Conservation (phyloP, 352 stramenopile species). For the Sclerospora graminicola region DNA sequence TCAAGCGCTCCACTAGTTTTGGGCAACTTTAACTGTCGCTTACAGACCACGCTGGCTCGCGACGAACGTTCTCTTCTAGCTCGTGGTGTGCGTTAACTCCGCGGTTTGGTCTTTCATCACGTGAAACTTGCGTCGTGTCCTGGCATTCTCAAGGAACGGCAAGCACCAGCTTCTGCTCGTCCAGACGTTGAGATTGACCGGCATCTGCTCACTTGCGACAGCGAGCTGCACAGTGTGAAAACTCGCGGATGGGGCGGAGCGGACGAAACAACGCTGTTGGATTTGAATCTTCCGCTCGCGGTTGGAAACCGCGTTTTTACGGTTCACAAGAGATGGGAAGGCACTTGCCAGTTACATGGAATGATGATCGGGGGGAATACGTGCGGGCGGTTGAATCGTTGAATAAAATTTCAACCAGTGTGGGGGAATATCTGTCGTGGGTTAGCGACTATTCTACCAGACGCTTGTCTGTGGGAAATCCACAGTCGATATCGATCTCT, state of each 20-base stretch:
- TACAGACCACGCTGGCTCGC: constrained; percentile 70
- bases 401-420: constrained; percentile 71
- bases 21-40: constrained; percentile 79
- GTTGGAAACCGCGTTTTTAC: too few species aligned
- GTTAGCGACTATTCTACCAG: constrained; percentile 79
- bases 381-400: constrained; percentile 69
- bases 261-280: constrained; percentile 89
- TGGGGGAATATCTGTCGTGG: constrained; percentile 67
- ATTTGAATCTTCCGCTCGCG: constrained; percentile 84
- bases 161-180: constrained; percentile 62
- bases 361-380: constrained; percentile 84
- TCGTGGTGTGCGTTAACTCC: constrained; percentile 40
- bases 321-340: too few species aligned
- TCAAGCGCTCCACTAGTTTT: constrained; percentile 70
- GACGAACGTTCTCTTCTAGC: constrained; percentile 56
- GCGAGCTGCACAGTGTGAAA: constrained; percentile 90
- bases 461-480: constrained; percentile 86
- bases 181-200: constrained; percentile 84
- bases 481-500: constrained; percentile 80
- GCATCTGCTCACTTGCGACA: too few species aligned
- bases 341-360: constrained; percentile 79
- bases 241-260: constrained; percentile 88
- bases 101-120: constrained; percentile 75
- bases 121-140: constrained; percentile 86
- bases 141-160: constrained; percentile 79